Conservation (phyloP, 257 asterid species). For the Solanum chiquidenum region DNA sequence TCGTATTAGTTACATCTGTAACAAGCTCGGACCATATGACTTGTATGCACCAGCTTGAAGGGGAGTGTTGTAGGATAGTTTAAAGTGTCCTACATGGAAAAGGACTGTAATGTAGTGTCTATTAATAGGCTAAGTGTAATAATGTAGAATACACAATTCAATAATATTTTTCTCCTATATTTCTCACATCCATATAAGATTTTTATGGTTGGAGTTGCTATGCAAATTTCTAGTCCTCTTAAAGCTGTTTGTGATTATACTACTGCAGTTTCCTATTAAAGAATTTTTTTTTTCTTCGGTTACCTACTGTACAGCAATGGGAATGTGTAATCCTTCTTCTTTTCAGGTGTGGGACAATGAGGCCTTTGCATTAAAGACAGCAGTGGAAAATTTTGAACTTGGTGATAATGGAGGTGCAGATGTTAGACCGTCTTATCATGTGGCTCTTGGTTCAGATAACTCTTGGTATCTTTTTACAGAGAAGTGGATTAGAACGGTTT, state of each 20-base stretch:
- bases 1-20: background rate
- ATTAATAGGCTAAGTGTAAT: background rate
- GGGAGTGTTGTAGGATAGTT: background rate
- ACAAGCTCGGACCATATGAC: background rate
- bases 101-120: background rate
- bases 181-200: background rate
- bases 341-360: conserved; percentile 61
- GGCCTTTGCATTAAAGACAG: conserved; percentile 34
- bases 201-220: background rate
- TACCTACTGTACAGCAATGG: background rate
- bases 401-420: conserved; percentile 23
- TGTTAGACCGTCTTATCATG: conserved; percentile 60
- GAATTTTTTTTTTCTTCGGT: background rate
- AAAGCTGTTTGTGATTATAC: background rate
- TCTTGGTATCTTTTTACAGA: conserved; percentile 98
- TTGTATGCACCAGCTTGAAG: background rate
- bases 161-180: background rate
- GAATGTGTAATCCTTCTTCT: conserved; percentile 5
- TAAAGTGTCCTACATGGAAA: background rate
- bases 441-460: conserved; percentile 95
- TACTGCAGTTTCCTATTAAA: background rate
- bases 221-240: background rate
- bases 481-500: conserved; percentile 81
- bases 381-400: conserved; percentile 14
- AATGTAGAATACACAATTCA: background rate